These are phyloP conservation scores for Phaeoacremonium minimum DNA, from an alignment of 2,329 filamentous ascomycete genomes.

Conservation along the genomic window DNA sequence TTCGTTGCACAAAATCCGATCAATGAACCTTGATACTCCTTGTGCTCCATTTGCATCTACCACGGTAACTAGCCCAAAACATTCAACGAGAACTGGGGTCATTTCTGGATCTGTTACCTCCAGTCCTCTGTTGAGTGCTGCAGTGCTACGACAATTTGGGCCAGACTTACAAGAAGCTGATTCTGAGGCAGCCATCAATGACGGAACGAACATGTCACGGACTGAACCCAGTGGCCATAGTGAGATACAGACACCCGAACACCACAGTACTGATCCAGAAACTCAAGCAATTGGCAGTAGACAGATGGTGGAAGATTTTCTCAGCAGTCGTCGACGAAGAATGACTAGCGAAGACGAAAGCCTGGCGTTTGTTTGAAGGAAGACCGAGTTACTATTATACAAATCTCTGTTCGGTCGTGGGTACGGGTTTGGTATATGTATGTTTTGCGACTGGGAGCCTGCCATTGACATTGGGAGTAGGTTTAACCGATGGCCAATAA, in stretches of 20 bases:
- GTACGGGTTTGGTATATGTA: too few species aligned
- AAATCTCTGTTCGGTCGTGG: too few species aligned
- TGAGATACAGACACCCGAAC: not conserved
- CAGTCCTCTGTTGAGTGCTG: conserved; percentile 6
- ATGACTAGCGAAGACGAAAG: conserved; percentile 2
- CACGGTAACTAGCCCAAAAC: not conserved
- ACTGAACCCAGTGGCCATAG: not conserved
- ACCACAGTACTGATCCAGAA: not conserved
- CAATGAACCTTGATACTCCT: not conserved
- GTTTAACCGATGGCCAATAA: too few species aligned
- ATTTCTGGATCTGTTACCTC: conserved; percentile 2
- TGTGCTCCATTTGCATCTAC: not conserved
- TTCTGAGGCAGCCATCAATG: conserved; percentile 3
- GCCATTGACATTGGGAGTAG: too few species aligned
- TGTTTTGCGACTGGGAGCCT: too few species aligned
- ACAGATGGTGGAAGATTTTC: conserved; percentile 10
- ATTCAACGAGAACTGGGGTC: not conserved
- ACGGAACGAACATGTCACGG: conserved; percentile 3
- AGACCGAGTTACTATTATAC: too few species aligned
- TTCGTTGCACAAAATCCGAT: not conserved
- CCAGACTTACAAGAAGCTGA: not conserved
- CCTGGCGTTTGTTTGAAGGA: conserved; percentile 6
- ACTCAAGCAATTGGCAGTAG: conserved; percentile 2
- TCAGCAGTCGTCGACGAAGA: conserved; percentile 5
- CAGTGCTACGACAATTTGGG: conserved; percentile 7